A percentile compares a stretch with the other conserved stretches of the same genome.
phyloP scores from a whole-genome alignment of 768 basidiomycete species.

The Russula earlei region DNA sequence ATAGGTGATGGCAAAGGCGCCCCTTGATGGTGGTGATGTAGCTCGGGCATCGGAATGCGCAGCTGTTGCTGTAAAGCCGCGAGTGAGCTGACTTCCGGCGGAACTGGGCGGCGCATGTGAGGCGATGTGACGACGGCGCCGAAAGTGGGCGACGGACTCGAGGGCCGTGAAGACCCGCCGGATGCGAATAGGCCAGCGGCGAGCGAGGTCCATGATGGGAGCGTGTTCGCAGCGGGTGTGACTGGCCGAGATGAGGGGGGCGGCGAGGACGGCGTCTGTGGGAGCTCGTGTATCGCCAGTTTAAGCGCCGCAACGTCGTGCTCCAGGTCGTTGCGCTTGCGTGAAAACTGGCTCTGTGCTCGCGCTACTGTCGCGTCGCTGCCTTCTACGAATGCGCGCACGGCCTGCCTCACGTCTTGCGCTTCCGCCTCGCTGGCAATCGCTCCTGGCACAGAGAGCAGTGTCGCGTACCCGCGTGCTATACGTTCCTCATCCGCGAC shows the following conservation, averaged over 20 bases:
- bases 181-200: conserved; percentile 43
- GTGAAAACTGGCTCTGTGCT: conserved; percentile 38
- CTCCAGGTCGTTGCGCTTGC: conserved; percentile 62
- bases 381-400: conserved; percentile 49
- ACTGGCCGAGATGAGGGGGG: not conserved
- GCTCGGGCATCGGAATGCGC: conserved; percentile 51
- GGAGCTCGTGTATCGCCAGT: conserved; percentile 41
- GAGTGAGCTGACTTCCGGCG: conserved; percentile 24
- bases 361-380: conserved; percentile 38
- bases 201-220: conserved; percentile 39
- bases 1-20: conserved; percentile 17
- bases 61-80: conserved; percentile 31
- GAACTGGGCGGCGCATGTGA: conserved; percentile 41
- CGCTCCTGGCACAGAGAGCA: conserved; percentile 53
- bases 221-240: conserved; percentile 11
- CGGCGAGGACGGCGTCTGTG: not conserved
- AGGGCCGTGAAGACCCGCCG: conserved; percentile 28
- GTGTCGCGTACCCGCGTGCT: conserved; percentile 54
- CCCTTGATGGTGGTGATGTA: conserved; percentile 21
- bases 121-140: conserved; percentile 64
- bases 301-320: conserved; percentile 71
- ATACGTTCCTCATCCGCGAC: conserved; percentile 63
- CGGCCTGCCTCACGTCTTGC: conserved; percentile 39
- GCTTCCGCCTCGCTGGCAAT: conserved; percentile 23
- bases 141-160: conserved; percentile 47